Base-by-base conservation (phyloP, 495 filamentous ascomycete species). In the Astrothelium macrocarpum region DNA sequence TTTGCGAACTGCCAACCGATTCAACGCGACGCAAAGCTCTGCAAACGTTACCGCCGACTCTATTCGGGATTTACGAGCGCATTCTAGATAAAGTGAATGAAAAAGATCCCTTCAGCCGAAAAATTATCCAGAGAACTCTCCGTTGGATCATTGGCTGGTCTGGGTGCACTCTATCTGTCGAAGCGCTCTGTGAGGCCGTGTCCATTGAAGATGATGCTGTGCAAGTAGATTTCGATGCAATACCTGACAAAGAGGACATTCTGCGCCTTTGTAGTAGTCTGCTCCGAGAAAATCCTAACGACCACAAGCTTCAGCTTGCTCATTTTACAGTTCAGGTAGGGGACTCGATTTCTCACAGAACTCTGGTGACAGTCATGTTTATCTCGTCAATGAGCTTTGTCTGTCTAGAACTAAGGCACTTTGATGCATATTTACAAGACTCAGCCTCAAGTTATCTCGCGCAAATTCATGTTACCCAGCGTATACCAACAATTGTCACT, bases 11-110 rank as follows among this genome's bases (percentile, higher is more conserved):
- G 1, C 65, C 62, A 2, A 75, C 65, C 26, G 76, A 77, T 61
- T 42, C 56, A 18, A 71, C 66, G 4, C 67, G 72, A 7, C 68
- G 70, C 4, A 64, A 65, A 42, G 74, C 76, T 1, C 64, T 78
- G 11, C 68, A 60, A 5, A 39, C 60, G 20, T 65, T 77, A 10
- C 76, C 75, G 26, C 75, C 73, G 12, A 63, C 29, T 39, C 66
- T 78, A 49, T 64, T 60, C 2, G 62, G 56, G 9, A 73, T 71
- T 2, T 78, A 78, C 42, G 62, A 71, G 26, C 72, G 75, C 39
- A 77, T 77, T 12, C 68, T 77, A 0, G 34, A 67, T 28, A 63
- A 71, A 31, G 70, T 76, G 12, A 67, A 68, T 49, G 20, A 20
- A 29, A 56, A 56, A 56, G 25, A 56, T 16, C 2, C 16, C 23